Conservation (phyloP, 2,329 filamentous ascomycete species). For the Nigrospora oryzae region DNA sequence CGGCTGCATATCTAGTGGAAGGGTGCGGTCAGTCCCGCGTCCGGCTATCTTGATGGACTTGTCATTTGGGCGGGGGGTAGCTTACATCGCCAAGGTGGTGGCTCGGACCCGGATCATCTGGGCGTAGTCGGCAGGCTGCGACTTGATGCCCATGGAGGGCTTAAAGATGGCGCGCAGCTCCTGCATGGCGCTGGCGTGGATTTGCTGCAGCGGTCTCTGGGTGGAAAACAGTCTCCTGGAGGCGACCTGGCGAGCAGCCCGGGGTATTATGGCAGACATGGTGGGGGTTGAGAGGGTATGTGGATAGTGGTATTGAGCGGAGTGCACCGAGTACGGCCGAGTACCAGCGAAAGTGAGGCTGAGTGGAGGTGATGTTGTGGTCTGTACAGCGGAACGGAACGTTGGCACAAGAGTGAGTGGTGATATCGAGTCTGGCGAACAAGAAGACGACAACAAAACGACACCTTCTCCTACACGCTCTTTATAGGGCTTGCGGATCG, state of each 20-base stretch:
- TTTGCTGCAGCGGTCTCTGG: background rate
- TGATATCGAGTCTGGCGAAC: too few species aligned
- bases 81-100: background rate
- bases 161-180: background rate
- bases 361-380: too few species aligned
- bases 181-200: background rate
- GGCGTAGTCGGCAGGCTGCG: background rate
- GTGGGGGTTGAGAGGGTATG: background rate
- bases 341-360: too few species aligned
- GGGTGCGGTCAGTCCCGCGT: too few species aligned
- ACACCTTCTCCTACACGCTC: too few species aligned
- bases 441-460: too few species aligned
- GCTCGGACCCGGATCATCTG: background rate
- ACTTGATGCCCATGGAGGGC: constrained; percentile 1
- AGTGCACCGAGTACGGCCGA: background rate
- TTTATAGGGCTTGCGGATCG: too few species aligned
- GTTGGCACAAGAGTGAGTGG: too few species aligned
- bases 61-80: background rate
- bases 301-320: background rate
- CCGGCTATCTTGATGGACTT: too few species aligned
- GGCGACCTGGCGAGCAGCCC: background rate
- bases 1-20: background rate
- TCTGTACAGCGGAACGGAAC: too few species aligned
- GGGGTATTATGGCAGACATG: background rate
- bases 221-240: background rate